Evolutionary conservation across 2,329 filamentous ascomycete genomes (phyloP), one percentile per base, ranked within the genome.

Genomic region (Tolypocladium guangdongense): DNA sequence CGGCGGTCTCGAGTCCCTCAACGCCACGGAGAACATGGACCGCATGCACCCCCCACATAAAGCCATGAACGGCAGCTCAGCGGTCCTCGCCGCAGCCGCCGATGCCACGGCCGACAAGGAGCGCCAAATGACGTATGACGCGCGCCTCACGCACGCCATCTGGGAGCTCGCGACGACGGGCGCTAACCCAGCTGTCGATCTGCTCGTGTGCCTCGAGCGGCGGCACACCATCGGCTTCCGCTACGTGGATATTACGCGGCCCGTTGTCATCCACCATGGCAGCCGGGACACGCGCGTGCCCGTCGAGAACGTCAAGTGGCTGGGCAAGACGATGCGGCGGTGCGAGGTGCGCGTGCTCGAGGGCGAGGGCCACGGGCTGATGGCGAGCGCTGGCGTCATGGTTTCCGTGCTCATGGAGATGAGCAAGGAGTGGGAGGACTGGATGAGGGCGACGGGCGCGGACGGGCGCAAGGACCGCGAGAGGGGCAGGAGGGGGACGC

Each of bases 311-410:
- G 90, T 96, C 24, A 81, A 86, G 59, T 99, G 93, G 93, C 78
- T 99, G 8, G 91, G 90, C 55, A 91, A 91, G 69, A 88, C 88
- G 43, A 97, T 99, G 91, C 83, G 88, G 33, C 79, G 88, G 49
- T 97, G 92, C 68, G 93, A 97, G 67, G 89, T 99, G 16, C 78
- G 92, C 6, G 83, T 97, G 6, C 76, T 99, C 3, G 88, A 95
- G 60, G 90, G 88, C 7, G 92, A 99, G 68, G 90, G 91, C 3
- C 93, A 99, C 65, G 92, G 93, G 0, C 74, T 99, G 27, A 99
- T 99, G 93, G 93, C 93, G 1, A 95, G 87, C 60, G 91, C 93
- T 0, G 76, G 77, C 16, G 92, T 97, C 46, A 99, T 99, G 93
- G 88, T 90, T 45, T 84, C 86, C 22, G 87, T 97, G n/a, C 74